Base-by-base conservation (phyloP, 2,329 filamentous ascomycete genomes). In the Colletotrichum aenigma region DNA sequence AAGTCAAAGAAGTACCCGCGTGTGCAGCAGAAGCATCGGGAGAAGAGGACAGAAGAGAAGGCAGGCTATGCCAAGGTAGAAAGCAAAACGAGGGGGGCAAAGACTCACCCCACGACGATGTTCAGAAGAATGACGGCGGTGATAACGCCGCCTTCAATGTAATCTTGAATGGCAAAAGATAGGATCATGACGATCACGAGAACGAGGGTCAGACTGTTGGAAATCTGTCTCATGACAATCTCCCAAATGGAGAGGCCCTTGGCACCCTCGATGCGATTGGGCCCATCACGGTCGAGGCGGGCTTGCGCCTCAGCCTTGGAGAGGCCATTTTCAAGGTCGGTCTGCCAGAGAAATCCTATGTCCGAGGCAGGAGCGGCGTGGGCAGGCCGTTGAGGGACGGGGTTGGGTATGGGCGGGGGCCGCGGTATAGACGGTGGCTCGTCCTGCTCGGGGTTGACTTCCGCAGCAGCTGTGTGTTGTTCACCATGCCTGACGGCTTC, bases 171-270 rank as follows among this genome's bases (percentile, higher is more conserved):
- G 82, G 89, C 91, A 85, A 93, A 94, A 65, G 91, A 92, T 75
- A 92, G 86, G 75, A 91, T 92, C 91, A 94, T 95, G 80, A 94
- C 94, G 80, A 94, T 91, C 79, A 95, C 88, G 79, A 96, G 91
- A 77, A 94, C 92, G 82, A 94, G 88, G 78, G 93, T 95, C 85
- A 95, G 87, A 86, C 93, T 94, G 86, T 95, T 95, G 78, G 93
- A 94, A 79, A 95, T 90, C 87, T 95, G 93, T 82, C 93, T 93
- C 85, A 95, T 85, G 86, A 95, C 89, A 86, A 95, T 94, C 86
- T 93, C 91, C 91, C 93, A 94, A 85, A 93, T 81, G 84, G 93
- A 94, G 86, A 93, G 86, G 84, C 92, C 91, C 86, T 93, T 91
- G 87, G 92, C 91, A 85, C 91, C 91, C 85, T 93, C 91, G 87